These are phyloP conservation scores for Penicillium nucicola DNA, from an alignment of 495 filamentous ascomycete species.

Conservation along the genomic window DNA sequence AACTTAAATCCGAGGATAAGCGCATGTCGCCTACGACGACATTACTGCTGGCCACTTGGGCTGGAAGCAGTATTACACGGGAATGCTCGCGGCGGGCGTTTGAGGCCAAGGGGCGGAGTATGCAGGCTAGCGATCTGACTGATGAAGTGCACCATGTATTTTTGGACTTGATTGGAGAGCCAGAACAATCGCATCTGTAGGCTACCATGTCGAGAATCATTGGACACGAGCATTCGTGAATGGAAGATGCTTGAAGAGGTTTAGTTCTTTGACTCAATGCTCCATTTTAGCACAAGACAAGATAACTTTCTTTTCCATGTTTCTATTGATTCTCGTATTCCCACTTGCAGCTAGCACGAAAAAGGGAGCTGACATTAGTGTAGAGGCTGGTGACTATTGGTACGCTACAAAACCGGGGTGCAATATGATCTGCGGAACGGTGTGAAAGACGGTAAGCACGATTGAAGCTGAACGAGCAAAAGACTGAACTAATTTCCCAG, in stretches of 20 bases:
- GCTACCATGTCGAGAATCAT: neutral
- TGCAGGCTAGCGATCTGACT: slow-evolving; percentile 94
- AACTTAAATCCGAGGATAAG: slow-evolving; percentile 42
- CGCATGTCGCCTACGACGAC: slow-evolving; percentile 57
- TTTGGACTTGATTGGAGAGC: slow-evolving; percentile 66
- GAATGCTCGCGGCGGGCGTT: slow-evolving; percentile 90
- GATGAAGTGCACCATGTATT: slow-evolving; percentile 86
- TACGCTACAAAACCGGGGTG: no score
- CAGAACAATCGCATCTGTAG: slow-evolving; percentile 42
- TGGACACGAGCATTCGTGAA: neutral
- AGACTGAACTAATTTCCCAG: no score
- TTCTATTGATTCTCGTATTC: neutral
- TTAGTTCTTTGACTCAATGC: no score
- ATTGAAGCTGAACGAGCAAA: no score
- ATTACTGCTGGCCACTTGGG: slow-evolving; percentile 77
- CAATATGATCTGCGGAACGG: no score
- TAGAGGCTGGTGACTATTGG: no score
- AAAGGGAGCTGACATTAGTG: no score
- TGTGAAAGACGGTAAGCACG: no score
- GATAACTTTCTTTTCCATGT: neutral
- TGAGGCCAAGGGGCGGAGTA: slow-evolving; percentile 76
- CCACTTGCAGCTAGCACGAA: neutral
- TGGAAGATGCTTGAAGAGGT: neutral
- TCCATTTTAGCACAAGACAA: neutral
- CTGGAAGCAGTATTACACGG: slow-evolving; percentile 81